A percentile compares a stretch with the other conserved stretches of the same genome.
These are phyloP conservation scores for Apophysomyces elegans DNA, from an alignment of 371 early-diverging fungal species.

Conservation along the genomic window DNA sequence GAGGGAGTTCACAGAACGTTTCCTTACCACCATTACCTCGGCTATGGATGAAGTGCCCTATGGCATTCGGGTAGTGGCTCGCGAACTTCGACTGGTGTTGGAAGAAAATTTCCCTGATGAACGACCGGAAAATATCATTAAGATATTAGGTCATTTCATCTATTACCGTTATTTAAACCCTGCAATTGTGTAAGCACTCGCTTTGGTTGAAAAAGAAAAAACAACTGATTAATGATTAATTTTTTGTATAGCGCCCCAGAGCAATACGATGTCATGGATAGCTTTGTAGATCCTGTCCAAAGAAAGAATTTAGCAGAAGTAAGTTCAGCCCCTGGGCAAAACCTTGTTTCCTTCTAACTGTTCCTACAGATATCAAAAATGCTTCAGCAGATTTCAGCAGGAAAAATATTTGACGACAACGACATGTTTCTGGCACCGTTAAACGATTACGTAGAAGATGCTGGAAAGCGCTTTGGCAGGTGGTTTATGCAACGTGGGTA, in stretches of 20 bases:
- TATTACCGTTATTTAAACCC: slow-evolving; percentile 98
- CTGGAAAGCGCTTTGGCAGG: slow-evolving; percentile 73
- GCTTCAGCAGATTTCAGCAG: slow-evolving; percentile 90
- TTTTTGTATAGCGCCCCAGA: slow-evolving; percentile 82
- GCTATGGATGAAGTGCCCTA: slow-evolving; percentile 90
- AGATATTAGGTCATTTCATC: slow-evolving; percentile 91
- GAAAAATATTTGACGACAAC: slow-evolving; percentile 70
- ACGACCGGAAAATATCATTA: slow-evolving; percentile 76
- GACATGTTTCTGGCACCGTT: slow-evolving; percentile 78
- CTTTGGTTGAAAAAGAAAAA: slow-evolving; percentile 20
- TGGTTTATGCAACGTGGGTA: slow-evolving; percentile 75
- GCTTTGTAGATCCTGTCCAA: slow-evolving; percentile 81
- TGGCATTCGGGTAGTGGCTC: slow-evolving; percentile 95
- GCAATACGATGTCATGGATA: slow-evolving; percentile 93
- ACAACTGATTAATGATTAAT: slow-evolving; percentile 3
- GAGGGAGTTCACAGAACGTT: slow-evolving; percentile 76
- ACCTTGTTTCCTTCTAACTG: too few species aligned
- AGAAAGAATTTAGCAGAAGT: slow-evolving; percentile 94
- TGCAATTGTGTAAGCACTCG: slow-evolving; percentile 80
- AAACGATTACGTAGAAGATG: slow-evolving; percentile 79
- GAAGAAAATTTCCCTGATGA: slow-evolving; percentile 83
- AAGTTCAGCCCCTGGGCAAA: background rate
- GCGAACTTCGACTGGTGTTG: slow-evolving; percentile 79
- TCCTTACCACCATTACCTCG: slow-evolving; percentile 78
- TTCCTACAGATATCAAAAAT: slow-evolving; percentile 78